Base-by-base conservation (phyloP, 1,284 basidiomycete species). In the Microbotryum scabiosae region DNA sequence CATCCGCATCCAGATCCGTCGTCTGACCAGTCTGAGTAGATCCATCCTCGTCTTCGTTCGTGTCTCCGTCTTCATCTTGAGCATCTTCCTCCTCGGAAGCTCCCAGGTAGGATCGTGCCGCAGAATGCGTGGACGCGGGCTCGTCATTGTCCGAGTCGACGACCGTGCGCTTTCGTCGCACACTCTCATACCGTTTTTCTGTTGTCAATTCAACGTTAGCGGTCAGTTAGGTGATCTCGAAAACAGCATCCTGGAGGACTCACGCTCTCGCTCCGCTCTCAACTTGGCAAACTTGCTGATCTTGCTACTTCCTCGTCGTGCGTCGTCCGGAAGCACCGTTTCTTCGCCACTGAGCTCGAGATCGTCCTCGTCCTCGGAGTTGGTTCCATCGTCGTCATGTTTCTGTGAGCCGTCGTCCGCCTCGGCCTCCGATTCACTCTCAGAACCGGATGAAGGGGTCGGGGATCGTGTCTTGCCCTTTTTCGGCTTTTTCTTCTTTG, bases 321-420 rank as follows among this genome's bases (percentile, higher is more conserved):
- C 46, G 21, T 46, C 53, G n/a, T 45, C 44, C 45, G 48, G 26
- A 49, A 45, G 23, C 30, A 43, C 7, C 18, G 18, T 55, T 21
- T 52, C 59, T 41, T 60, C 43, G 5, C 53, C 59, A 6, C 48
- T 28, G 23, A 53, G 48, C 26, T 23, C n/a, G n/a, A 44, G 30
- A 21, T 58, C 57, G 23, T 53, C 63, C 32, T 62, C 64, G 57
- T 63, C 64, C 30, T 51, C 55, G 8, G 56, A 52, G 25, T 53
- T 56, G 10, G 36, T 30, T 8, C 58, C 58, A 14, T 47, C 44
- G 26, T 54, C 51, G 43, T 28, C 16, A 41, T n/a, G 23, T 16
- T 18, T 36, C 9, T 51, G 36, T 16, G 43, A 18, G 25, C 12
- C 30, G 25, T 6, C 30, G 26, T 45, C 7, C 26, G 26, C 56